Percentiles rank a stretch among this genome's conserved stretches.
phyloP scores from a whole-genome alignment of 768 basidiomycete species.

The Tulasnella sp. region DNA sequence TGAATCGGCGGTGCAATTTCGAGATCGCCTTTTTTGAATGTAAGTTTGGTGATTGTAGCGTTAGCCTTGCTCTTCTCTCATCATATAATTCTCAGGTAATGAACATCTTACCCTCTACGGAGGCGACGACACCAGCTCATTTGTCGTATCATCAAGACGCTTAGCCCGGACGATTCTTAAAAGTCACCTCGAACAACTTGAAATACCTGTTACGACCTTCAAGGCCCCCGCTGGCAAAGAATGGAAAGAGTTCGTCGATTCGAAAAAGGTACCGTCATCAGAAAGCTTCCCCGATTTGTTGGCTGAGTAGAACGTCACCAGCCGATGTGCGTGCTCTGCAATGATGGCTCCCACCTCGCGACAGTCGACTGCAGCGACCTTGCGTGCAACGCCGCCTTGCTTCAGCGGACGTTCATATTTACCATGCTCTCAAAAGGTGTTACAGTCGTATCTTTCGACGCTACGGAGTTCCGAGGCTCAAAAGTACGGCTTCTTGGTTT shows the following conservation, averaged over 20 bases:
- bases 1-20: constrained; percentile 51
- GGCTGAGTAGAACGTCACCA: constrained; percentile 33
- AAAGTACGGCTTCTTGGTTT: constrained; percentile 46
- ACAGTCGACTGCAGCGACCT: constrained; percentile 25
- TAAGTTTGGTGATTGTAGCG: constrained; percentile 31
- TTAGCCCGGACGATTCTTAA: constrained; percentile 53
- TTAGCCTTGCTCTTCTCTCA: too few relatives aligned
- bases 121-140: background rate
- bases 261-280: constrained; percentile 39
- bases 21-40: constrained; percentile 64
- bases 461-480: constrained; percentile 56
- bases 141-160: constrained; percentile 41
- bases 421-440: constrained; percentile 47
- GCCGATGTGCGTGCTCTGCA: constrained; percentile 65
- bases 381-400: constrained; percentile 39
- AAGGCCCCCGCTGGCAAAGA: constrained; percentile 42
- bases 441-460: constrained; percentile 50
- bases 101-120: background rate
- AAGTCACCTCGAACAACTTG: constrained; percentile 42
- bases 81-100: background rate
- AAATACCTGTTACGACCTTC: constrained; percentile 48
- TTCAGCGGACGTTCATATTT: constrained; percentile 50
- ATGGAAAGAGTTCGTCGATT: constrained; percentile 48
- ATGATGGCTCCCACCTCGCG: constrained; percentile 46
- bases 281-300: background rate